phyloP scores from a whole-genome alignment of 805 yeast genomes.

The Saturnispora ahearnii region DNA sequence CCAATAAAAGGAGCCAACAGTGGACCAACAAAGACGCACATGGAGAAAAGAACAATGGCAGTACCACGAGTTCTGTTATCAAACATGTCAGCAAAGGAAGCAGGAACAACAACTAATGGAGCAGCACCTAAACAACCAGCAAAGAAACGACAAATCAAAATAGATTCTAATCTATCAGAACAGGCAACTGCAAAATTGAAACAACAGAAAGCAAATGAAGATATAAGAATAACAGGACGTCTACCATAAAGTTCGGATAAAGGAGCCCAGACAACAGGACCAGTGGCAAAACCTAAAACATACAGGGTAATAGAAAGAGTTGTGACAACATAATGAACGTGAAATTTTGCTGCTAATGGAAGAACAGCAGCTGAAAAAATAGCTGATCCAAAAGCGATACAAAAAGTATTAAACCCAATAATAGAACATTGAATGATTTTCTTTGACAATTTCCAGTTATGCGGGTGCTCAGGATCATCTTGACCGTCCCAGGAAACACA shows the following conservation, averaged over 20 bases:
- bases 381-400: constrained; percentile 74
- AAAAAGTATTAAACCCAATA: constrained; percentile 40
- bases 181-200: constrained; percentile 70
- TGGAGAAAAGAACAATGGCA: constrained; percentile 62
- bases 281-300: constrained; percentile 90
- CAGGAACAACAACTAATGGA: constrained; percentile 79
- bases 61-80: constrained; percentile 59
- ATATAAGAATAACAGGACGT: constrained; percentile 46
- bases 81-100: constrained; percentile 77
- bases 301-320: constrained; percentile 69
- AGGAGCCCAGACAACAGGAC: constrained; percentile 90
- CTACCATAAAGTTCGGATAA: constrained; percentile 74
- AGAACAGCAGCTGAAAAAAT: constrained; percentile 58
- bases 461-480: constrained; percentile 71
- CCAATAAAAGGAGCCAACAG: constrained; percentile 75
- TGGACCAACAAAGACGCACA: constrained; percentile 74
- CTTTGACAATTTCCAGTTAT: constrained; percentile 54
- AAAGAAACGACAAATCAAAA: constrained; percentile 69
- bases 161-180: constrained; percentile 70
- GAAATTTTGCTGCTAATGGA: constrained; percentile 40
- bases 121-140: constrained; percentile 80
- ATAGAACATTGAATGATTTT: constrained; percentile 38
- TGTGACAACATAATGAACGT: constrained; percentile 60
- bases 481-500: constrained; percentile 71
- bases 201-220: constrained; percentile 46